Percentiles rank a stretch among this genome's conserved stretches.
These are phyloP conservation scores for Celoporthe dispersa DNA, from an alignment of 2,329 filamentous ascomycete genomes.

Conservation along the genomic window DNA sequence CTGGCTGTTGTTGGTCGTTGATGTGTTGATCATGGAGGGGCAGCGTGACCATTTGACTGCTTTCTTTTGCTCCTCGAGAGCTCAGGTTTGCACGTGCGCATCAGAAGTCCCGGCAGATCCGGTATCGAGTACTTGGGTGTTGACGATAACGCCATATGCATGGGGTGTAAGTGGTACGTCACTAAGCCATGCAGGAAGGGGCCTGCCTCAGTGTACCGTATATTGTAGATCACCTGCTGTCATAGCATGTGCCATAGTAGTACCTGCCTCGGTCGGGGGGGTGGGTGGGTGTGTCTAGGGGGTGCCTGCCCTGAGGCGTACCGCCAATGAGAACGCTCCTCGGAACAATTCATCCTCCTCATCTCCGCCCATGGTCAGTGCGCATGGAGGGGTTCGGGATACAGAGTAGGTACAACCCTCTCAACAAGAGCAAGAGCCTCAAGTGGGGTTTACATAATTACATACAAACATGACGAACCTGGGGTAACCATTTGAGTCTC, in stretches of 20 bases:
- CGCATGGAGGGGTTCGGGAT: background rate
- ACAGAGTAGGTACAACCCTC: background rate
- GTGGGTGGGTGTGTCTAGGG: no score
- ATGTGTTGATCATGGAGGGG: background rate
- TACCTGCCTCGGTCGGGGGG: background rate
- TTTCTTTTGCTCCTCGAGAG: background rate
- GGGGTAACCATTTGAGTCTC: background rate
- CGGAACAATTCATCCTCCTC: background rate
- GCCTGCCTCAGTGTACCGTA: background rate
- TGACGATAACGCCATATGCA: background rate
- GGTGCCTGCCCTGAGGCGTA: background rate
- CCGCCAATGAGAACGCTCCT: background rate
- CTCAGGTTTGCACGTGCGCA: background rate
- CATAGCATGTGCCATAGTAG: no score
- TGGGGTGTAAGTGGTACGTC: background rate
- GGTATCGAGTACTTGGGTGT: background rate
- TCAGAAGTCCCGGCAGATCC: background rate
- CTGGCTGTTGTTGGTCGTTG: background rate
- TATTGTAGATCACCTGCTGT: background rate
- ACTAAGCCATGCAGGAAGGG: background rate
- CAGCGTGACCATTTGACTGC: background rate
- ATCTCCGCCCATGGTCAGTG: background rate
- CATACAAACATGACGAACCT: conserved; percentile 7
- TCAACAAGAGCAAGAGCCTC: background rate
- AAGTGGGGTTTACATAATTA: background rate